These are phyloP conservation scores for Lactarius deliciosus DNA, from an alignment of 768 basidiomycete genomes.

Conservation along the genomic window DNA sequence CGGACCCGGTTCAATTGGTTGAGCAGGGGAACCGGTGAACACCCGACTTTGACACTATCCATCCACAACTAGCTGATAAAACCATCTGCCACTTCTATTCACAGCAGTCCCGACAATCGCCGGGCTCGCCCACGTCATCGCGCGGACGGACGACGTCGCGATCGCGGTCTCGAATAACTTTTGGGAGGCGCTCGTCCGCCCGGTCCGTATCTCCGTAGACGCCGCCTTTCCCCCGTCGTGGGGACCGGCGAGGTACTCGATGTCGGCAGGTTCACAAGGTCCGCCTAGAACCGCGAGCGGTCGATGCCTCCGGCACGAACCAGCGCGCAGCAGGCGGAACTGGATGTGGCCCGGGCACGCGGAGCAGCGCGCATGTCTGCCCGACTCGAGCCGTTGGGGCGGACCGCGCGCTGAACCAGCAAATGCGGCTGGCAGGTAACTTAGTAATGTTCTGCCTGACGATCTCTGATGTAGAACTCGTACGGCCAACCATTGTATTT, in stretches of 20 bases:
- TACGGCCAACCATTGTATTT: background rate
- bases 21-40: background rate
- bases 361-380: background rate
- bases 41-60: background rate
- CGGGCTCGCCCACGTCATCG: background rate
- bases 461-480: background rate
- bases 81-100: background rate
- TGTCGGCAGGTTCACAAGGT: background rate
- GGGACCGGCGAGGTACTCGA: background rate
- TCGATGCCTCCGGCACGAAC: background rate
- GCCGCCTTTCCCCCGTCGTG: background rate
- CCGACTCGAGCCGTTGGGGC: background rate
- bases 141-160: background rate
- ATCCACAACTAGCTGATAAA: background rate
- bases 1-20: too few species aligned
- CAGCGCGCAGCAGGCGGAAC: background rate
- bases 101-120: background rate
- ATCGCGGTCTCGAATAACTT: background rate
- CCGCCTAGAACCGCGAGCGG: background rate
- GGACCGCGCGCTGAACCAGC: background rate
- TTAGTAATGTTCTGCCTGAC: background rate
- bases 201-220: background rate
- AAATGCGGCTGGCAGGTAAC: background rate
- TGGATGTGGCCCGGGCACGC: background rate
- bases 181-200: background rate